Percentiles rank a stretch among this genome's conserved stretches.
These are phyloP conservation scores for Aspergillus olivimuriae DNA, from an alignment of 495 filamentous ascomycete genomes.

Conservation along the genomic window DNA sequence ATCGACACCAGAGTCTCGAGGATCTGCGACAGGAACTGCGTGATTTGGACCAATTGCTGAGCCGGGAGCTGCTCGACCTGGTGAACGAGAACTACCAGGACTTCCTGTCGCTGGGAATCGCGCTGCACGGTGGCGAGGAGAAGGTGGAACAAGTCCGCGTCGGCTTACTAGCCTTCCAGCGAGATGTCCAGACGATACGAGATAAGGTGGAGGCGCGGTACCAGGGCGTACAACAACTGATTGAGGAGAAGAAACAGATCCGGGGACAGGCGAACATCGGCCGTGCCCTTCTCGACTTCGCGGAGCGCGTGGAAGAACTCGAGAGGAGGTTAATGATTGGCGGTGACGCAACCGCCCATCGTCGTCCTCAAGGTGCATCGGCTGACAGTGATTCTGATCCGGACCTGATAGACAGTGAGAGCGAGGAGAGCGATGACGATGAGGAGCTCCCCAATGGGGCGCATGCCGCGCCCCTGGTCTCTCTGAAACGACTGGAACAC, in stretches of 20 bases:
- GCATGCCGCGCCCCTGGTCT: constrained; percentile 30
- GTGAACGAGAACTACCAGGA: constrained; percentile 92
- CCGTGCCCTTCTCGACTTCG: constrained; percentile 62
- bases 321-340: constrained; percentile 63
- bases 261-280: constrained; percentile 50
- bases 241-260: constrained; percentile 49
- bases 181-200: constrained; percentile 62
- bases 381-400: constrained; percentile 30
- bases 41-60: constrained; percentile 63
- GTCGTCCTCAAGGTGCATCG: constrained; percentile 1
- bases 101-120: constrained; percentile 75
- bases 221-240: constrained; percentile 45
- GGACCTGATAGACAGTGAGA: constrained; percentile 38
- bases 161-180: constrained; percentile 73
- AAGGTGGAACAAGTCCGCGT: constrained; percentile 88
- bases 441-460: constrained; percentile 40
- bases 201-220: constrained; percentile 47
- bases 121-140: constrained; percentile 82
- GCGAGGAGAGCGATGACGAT: constrained; percentile 49
- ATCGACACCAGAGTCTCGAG: constrained; percentile 92
- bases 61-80: constrained; percentile 80
- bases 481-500: constrained; percentile 45
- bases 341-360: constrained; percentile 16
- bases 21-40: constrained; percentile 85
- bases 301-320: constrained; percentile 63